Base-by-base conservation (phyloP, 176 grass and related monocot genomes). In the Chrysopogon serrulatus region DNA sequence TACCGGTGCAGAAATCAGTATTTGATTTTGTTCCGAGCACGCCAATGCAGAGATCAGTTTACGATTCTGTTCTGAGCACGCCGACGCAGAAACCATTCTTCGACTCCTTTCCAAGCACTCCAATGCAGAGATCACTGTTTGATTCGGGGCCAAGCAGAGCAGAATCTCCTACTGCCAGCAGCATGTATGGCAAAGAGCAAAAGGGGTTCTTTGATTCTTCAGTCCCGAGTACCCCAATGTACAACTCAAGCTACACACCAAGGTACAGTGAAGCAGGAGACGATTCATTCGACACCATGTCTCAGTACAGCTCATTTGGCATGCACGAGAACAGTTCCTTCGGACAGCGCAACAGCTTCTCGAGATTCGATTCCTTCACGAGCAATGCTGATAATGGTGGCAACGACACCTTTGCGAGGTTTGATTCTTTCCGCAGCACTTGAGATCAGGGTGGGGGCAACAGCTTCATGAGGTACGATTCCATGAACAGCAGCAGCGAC, bases 241-340 rank as follows among this genome's bases (percentile, higher is more conserved):
- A 90, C 79, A 97, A 88, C 90, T 91, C 95, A 51, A 81, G 86
- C 41, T 97, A 91, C 71, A 93, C 95, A 1, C 95, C 95, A 21
- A 88, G 95, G 79, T 98, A 85, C 66, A 95, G 88, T 27, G 92
- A 98, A 78, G 92, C 90, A 16, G 90, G 88, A 56, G 95, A 98
- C 0, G 92, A 95, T 79, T 97, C 94, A 42, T 97, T 92, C 2
- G 91, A 97, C 72, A 90, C 84, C 27, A 92, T 94, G 79, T 90
- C 92, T 2, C 90, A 87, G 60, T 56, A 77, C 34, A 84, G 88
- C 39, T 65, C 87, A n/a, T 94, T 94, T 21, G 83, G 92, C 61
- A 78, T 43, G 56, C 60, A 94, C 39, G 88, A 94, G 30, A 89
- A 19, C 54, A 83, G 28, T 78, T 80, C 68, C 12, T 88, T 80